Base-by-base conservation (phyloP, 805 yeast species). In the Candida silvatica region DNA sequence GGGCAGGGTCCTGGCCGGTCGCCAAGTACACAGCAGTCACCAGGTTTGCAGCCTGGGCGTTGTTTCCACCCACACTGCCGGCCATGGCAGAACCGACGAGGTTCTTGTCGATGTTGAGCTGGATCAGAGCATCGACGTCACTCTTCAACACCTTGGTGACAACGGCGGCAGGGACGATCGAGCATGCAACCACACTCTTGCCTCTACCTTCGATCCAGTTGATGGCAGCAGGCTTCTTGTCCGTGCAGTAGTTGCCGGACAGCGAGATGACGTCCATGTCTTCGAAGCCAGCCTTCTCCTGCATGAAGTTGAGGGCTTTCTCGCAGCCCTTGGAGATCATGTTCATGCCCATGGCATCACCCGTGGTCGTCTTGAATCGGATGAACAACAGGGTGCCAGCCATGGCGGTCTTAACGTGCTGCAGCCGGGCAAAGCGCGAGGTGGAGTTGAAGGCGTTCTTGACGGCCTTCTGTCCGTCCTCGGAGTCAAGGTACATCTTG, bases 271-370 rank as follows among this genome's bases (percentile, higher is more conserved):
- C 72, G 42, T 72, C 76, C 99, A 92, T 92, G 61, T 92, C 98
- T 17, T 75, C 77, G 77, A 90, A 92, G 3, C 96, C 97, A 56
- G 80, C 79, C 49, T 80, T 88, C 49, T 80, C 83, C 29, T 72
- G 75, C 95, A 92, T 86, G 56, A 71, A 76, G 42, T 78, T 77
- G 52, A 92, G 71, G 1, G 96, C 75, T 56, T 67, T 70, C 56
- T 92, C 99, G 31, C 87, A 96, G 59, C 98, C 99, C 63, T 92
- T 92, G 20, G 97, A 90, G 42, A 92, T 92, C 99, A 92, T 92
- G 59, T 92, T 92, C 99, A 92, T 92, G 45, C 99, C 99, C 99
- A 92, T 92, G 15, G 99, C 99, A 66, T 92, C 99, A 60, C 99
- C 99, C 15, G 99, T 92, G 27, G 95, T 87, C n/a, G 99, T 94